These are phyloP conservation scores for Uromyces viciae-fabae DNA, from an alignment of 1,284 basidiomycete species.

Conservation along the genomic window DNA sequence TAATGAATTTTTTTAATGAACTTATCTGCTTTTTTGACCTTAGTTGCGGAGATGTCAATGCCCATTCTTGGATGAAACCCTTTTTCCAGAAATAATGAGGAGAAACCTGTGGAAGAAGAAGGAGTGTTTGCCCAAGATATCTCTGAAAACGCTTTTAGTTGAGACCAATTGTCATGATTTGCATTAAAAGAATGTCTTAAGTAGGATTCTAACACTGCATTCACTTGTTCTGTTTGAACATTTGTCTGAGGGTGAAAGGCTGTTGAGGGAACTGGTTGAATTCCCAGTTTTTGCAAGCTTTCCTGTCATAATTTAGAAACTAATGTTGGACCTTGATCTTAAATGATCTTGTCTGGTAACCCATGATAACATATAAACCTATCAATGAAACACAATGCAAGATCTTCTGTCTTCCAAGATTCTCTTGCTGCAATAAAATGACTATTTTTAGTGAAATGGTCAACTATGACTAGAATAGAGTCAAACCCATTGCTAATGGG, in stretches of 20 bases:
- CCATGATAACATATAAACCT: slow-evolving; percentile 6
- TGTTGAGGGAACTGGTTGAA: not conserved
- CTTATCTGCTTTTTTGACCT: no score
- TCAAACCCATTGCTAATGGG: slow-evolving; percentile 56
- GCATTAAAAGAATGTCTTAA: slow-evolving; percentile 1
- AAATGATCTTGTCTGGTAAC: slow-evolving; percentile 6
- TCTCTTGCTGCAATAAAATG: slow-evolving; percentile 51
- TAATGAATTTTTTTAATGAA: no score
- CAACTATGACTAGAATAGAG: slow-evolving; percentile 58
- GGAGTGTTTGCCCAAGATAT: slow-evolving; percentile 9
- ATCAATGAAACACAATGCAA: not conserved
- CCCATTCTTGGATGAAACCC: slow-evolving; percentile 29
- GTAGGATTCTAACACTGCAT: not conserved
- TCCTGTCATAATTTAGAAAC: not conserved
- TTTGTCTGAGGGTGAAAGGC: slow-evolving; percentile 26
- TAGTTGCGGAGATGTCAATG: no score
- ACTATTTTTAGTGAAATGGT: slow-evolving; percentile 57
- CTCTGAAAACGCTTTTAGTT: not conserved
- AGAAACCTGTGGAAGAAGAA: not conserved
- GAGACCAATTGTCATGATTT: slow-evolving; percentile 3
- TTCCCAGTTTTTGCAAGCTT: not conserved
- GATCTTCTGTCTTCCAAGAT: not conserved
- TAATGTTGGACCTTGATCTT: not conserved
- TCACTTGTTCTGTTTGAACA: not conserved
- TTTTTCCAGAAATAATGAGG: slow-evolving; percentile 16